These are phyloP conservation scores for Anthoceros angustus DNA, from an alignment of 225 moss, liverwort and hornwort species.

Conservation along the genomic window DNA sequence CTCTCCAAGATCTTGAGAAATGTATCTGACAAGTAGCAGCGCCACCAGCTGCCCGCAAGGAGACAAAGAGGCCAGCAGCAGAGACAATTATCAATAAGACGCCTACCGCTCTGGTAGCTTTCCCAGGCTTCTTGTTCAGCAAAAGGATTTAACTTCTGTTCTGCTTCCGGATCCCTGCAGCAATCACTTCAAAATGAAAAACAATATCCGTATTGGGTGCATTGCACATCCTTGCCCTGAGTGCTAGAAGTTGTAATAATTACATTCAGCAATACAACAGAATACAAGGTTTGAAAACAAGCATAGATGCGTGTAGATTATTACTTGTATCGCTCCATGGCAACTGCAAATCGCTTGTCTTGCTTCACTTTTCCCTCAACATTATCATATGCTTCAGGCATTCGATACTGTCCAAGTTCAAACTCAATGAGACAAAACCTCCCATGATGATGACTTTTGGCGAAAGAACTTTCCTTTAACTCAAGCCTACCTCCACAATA, in stretches of 20 bases:
- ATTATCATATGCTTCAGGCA: constrained; percentile 79
- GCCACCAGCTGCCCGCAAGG: no score
- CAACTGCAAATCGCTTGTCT: constrained; percentile 85
- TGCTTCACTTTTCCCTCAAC: constrained; percentile 64
- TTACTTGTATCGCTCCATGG: constrained; percentile 68
- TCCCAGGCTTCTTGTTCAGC: constrained; percentile 98
- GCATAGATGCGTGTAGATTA: neutral
- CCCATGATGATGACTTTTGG: neutral
- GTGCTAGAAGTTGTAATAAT: no score
- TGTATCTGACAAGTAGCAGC: neutral
- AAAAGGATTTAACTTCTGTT: constrained; percentile 30
- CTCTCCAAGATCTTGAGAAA: neutral
- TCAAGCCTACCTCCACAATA: constrained; percentile 15
- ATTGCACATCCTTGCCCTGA: neutral
- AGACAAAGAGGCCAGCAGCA: neutral
- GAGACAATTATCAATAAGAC: neutral
- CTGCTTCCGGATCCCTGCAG: constrained; percentile 3
- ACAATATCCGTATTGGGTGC: neutral
- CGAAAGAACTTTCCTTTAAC: neutral
- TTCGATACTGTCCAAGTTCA: constrained; percentile 44
- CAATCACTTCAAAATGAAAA: neutral
- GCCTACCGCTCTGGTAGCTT: constrained; percentile 64
- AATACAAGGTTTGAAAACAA: constrained; percentile 1
- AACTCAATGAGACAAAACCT: neutral
- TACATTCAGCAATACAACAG: no score